Evolutionary conservation across 139 green algal genomes (phyloP).

Genomic region (Raphidocelis subcapitata): DNA sequence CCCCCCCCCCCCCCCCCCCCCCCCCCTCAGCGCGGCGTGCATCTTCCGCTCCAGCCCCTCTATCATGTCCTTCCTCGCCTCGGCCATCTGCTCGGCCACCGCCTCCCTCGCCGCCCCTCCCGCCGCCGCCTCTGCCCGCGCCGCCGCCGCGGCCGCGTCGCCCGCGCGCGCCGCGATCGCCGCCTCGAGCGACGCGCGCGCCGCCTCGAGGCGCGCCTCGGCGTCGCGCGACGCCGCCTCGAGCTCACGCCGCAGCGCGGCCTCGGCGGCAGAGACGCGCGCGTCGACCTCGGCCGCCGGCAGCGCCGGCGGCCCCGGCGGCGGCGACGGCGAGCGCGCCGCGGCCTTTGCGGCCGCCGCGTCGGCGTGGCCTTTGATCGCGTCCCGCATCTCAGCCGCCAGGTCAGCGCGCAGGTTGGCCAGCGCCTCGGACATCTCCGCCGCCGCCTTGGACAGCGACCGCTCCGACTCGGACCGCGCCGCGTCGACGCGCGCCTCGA

Average conservation of each 20-base stretch:
- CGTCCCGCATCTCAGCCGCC: too few relatives aligned
- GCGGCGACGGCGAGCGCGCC: too few relatives aligned
- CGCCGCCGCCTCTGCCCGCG: not conserved
- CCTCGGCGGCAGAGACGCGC: not conserved
- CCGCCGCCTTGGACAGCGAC: too few relatives aligned
- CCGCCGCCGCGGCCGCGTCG: too few relatives aligned
- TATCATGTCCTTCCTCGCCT: slow-evolving; percentile 3
- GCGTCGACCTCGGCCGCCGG: not conserved
- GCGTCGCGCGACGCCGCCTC: too few relatives aligned
- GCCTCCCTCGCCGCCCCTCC: not conserved
- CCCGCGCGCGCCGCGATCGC: too few relatives aligned
- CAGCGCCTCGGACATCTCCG: too few relatives aligned
- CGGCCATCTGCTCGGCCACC: not conserved
- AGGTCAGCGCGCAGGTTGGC: too few relatives aligned
- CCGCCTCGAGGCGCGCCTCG: too few relatives aligned
- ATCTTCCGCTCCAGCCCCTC: slow-evolving; percentile 12
- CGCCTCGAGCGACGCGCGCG: too few relatives aligned
- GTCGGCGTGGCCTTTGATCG: too few relatives aligned
- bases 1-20: not conserved
- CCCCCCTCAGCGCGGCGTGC: slow-evolving; percentile 18
- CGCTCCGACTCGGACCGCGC: not conserved
- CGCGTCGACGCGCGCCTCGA: not conserved
- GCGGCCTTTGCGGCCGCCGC: too few relatives aligned
- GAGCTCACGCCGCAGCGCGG: not conserved
- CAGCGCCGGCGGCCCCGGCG: not conserved